These are phyloP conservation scores for Galerina marginata DNA, from an alignment of 768 basidiomycete genomes.

Conservation along the genomic window DNA sequence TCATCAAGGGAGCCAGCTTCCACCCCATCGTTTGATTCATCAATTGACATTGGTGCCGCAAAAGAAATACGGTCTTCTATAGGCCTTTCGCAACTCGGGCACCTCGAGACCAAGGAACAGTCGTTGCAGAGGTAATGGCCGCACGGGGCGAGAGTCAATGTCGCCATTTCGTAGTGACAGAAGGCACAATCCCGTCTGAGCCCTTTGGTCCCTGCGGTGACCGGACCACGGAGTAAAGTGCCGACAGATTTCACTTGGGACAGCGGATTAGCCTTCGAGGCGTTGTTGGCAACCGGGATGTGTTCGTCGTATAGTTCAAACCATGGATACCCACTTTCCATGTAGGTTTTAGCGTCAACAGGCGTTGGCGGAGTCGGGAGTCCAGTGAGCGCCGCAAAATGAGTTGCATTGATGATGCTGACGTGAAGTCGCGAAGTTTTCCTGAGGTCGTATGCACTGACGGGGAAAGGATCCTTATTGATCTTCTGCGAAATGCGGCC, in stretches of 20 bases:
- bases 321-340: conserved; percentile 14
- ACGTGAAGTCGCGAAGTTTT: conserved; percentile 14
- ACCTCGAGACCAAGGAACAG: conserved; percentile 5
- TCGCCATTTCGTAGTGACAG: conserved; percentile 15
- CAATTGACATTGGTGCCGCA: conserved; percentile 12
- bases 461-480: conserved; percentile 16
- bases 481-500: conserved; percentile 18
- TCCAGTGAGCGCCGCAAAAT: conserved; percentile 11
- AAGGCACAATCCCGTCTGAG: conserved; percentile 1
- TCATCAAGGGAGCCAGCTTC: conserved; percentile 12
- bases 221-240: not conserved
- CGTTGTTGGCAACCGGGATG: conserved; percentile 16
- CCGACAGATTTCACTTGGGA: conserved; percentile 1
- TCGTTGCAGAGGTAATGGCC: conserved; percentile 18
- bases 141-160: conserved; percentile 8
- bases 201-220: not conserved
- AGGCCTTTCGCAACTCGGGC: conserved; percentile 7
- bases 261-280: not conserved
- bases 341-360: conserved; percentile 16
- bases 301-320: conserved; percentile 17
- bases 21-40: conserved; percentile 6
- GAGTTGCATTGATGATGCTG: conserved; percentile 17
- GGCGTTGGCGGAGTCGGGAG: conserved; percentile 18
- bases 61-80: conserved; percentile 4
- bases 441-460: conserved; percentile 13